Conservation (phyloP, 306 rosid species). For the Fagus sylvatica region DNA sequence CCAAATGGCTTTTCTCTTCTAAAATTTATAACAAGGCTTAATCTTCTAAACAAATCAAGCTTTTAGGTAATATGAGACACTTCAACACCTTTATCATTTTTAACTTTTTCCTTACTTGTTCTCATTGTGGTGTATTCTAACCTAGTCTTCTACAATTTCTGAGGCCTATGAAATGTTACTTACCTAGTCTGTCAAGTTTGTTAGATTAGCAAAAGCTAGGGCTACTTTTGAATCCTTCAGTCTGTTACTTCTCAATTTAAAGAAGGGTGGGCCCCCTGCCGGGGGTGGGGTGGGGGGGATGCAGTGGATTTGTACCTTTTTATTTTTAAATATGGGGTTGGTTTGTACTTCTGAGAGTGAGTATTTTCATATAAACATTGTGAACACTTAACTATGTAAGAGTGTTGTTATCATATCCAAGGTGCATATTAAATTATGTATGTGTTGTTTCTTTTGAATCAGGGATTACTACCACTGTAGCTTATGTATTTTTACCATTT, state of each 20-base stretch:
- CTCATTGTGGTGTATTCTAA: neutral
- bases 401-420: slow-evolving; percentile 8
- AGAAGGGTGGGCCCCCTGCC: no score
- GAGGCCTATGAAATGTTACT: neutral
- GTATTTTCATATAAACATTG: neutral
- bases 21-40: neutral
- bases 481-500: slow-evolving; percentile 11
- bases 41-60: neutral
- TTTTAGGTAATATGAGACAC: neutral
- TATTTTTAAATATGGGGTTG: neutral
- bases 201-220: neutral
- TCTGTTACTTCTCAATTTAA: neutral
- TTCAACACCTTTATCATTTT: neutral
- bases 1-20: neutral
- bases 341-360: neutral
- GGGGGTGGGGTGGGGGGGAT: neutral
- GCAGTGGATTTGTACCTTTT: no score
- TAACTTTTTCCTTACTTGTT: neutral
- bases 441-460: neutral
- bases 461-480: neutral
- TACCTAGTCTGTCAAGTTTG: neutral
- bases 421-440: neutral
- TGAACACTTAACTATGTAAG: neutral
- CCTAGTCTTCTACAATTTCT: neutral
- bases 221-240: neutral